Conservation (phyloP, 192 early-diverging fungal species). For the Chytriomyces confervae region DNA sequence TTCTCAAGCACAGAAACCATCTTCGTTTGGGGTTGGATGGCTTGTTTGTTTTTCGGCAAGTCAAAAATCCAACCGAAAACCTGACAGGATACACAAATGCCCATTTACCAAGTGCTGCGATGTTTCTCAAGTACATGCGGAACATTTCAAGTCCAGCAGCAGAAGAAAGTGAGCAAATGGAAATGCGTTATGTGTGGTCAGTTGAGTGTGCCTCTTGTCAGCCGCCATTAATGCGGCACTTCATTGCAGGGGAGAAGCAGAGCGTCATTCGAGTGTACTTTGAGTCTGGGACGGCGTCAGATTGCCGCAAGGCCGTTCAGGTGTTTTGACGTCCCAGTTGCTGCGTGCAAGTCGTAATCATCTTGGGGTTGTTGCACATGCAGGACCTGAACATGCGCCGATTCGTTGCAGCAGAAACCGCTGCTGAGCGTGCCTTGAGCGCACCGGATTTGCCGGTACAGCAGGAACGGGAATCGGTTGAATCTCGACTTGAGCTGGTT, state of each 20-base stretch:
- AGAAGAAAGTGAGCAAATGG: constrained; percentile 13
- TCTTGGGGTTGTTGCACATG: not conserved
- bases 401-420: not conserved
- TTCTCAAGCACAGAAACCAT: no score
- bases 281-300: not conserved
- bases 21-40: no score
- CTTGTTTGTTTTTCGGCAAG: no score
- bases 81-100: not conserved
- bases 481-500: not conserved
- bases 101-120: constrained; percentile 6
- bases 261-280: constrained; percentile 24
- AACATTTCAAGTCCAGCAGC: constrained; percentile 14
- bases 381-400: constrained; percentile 12
- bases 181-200: constrained; percentile 16
- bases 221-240: not conserved
- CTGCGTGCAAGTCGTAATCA: no score
- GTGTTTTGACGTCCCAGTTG: not conserved
- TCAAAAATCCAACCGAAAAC: no score
- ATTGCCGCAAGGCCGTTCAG: constrained; percentile 12
- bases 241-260: constrained; percentile 12
- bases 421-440: not conserved
- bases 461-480: not conserved
- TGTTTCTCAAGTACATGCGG: constrained; percentile 8
- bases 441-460: not conserved
- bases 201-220: not conserved